Evolutionary conservation across 345 rosid genomes (phyloP), one percentile per base, ranked within the genome.

Genomic region (Salix udensis): DNA sequence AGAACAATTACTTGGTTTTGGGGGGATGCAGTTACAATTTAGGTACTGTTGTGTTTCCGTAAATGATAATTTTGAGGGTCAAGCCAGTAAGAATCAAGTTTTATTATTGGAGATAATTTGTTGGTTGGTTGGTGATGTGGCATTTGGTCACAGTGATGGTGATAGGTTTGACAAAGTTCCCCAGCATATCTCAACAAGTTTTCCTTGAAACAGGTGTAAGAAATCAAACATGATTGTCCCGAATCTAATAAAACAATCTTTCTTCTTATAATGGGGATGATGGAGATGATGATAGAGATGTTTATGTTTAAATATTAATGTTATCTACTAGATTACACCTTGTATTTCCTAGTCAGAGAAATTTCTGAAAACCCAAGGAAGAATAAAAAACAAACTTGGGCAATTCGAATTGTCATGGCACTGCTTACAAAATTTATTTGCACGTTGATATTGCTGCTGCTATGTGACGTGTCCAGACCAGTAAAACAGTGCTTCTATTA

Each of bases 171-270:
- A 31, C 46, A 23, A 40, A 13, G 28, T 36, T 12, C 9, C 21
- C 42, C 16, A 9, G 62, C 71, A 7, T 46, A 13, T 28, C 4
- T 3, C 26, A 46, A 21, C 42, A 23, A 65, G 24, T 44, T 24
- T 46, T 28, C 40, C 18, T 26, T 31, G n/a, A 42, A 58, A 58
- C 28, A 23, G 64, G 28, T n/a, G 64, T 44, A 7, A 61, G 30
- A 61, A 37, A 61, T 40, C 24, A 23, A 64, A 9, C 16, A 42
- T 52, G 65, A 68, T 50, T 21, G 65, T 65, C 39, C 53, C 52
- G 50, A 72, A 44, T 65, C 69, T 69, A 55, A 65, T 81, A 37
- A 69, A 34, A 48, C 42, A 75, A 44, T 73, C 53, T 34, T 46
- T 67, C 12, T 18, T 52, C 62, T 72, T 30, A 21, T 68, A 21